Conservation (phyloP, 306 rosid species). For the Styphnolobium japonicum region DNA sequence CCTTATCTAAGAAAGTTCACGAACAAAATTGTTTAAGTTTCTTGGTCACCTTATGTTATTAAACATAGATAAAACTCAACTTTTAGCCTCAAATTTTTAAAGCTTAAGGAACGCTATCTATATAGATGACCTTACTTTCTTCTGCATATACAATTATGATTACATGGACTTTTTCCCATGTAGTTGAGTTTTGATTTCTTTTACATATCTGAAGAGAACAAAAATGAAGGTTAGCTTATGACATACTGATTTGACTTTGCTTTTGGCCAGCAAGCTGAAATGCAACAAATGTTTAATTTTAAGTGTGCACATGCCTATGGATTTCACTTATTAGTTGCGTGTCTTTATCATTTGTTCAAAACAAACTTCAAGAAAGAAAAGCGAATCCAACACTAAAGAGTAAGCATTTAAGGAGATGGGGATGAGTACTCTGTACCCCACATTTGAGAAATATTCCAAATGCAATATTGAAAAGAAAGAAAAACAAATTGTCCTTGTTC, state of each 20-base stretch:
- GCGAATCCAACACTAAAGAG: not conserved
- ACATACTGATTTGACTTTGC: slow-evolving; percentile 18
- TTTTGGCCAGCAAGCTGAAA: not conserved
- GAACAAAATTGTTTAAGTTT: not conserved
- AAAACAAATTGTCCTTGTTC: not conserved
- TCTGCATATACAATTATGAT: not conserved
- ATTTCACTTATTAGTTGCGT: not conserved
- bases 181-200: not conserved
- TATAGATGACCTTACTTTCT: not conserved
- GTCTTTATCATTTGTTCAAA: not conserved
- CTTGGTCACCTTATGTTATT: not conserved
- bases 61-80: not conserved
- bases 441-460: not conserved
- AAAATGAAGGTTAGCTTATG: slow-evolving; percentile 19
- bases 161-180: not conserved
- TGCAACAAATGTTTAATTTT: not conserved
- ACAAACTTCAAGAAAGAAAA: not conserved
- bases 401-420: not conserved
- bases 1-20: not conserved
- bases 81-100: not conserved
- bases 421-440: not conserved
- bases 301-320: not conserved
- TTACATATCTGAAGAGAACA: not conserved
- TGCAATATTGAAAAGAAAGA: not conserved
- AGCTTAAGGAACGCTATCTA: not conserved